Evolutionary conservation across 2,329 filamentous ascomycete species (phyloP).

Genomic region (Uncinocarpus reesii): DNA sequence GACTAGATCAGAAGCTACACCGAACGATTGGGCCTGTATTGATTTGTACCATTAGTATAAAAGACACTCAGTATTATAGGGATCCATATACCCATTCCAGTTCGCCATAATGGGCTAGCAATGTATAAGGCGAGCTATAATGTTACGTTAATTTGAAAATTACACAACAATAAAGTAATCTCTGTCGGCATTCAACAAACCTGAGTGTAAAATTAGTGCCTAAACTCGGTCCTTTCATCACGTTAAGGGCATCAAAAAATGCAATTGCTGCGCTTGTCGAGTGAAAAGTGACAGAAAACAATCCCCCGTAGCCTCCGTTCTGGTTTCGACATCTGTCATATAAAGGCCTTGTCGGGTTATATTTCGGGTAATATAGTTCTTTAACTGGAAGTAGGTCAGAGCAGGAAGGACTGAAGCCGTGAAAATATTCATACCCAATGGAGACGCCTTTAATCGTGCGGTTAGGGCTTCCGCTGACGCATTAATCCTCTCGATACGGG

Average conservation of each 20-base stretch:
- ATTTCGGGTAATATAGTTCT: slow-evolving; percentile 77
- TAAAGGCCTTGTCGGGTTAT: slow-evolving; percentile 54
- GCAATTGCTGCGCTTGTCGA: slow-evolving; percentile 58
- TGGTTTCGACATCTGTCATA: slow-evolving; percentile 71
- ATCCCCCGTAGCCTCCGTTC: slow-evolving; percentile 74
- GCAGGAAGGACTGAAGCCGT: neutral
- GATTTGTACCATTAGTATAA: neutral
- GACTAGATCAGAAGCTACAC: slow-evolving; percentile 69
- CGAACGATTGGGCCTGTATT: slow-evolving; percentile 58
- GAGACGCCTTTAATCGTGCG: slow-evolving; percentile 53
- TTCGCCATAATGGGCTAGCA: slow-evolving; percentile 85
- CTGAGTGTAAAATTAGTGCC: slow-evolving; percentile 92
- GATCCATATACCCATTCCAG: slow-evolving; percentile 63
- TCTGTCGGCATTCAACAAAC: slow-evolving; percentile 29
- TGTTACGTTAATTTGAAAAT: neutral
- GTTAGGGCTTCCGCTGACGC: slow-evolving; percentile 74
- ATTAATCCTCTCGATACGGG: slow-evolving; percentile 75
- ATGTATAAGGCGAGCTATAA: slow-evolving; percentile 67
- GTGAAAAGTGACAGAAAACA: slow-evolving; percentile 76
- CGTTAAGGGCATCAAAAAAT: slow-evolving; percentile 79
- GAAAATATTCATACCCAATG: slow-evolving; percentile 34
- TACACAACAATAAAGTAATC: neutral
- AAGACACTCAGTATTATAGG: neutral
- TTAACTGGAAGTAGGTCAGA: slow-evolving; percentile 48
- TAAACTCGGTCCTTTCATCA: slow-evolving; percentile 84